Evolutionary conservation across 2,329 filamentous ascomycete genomes (phyloP).

Genomic region (Cladosporium halotolerans): DNA sequence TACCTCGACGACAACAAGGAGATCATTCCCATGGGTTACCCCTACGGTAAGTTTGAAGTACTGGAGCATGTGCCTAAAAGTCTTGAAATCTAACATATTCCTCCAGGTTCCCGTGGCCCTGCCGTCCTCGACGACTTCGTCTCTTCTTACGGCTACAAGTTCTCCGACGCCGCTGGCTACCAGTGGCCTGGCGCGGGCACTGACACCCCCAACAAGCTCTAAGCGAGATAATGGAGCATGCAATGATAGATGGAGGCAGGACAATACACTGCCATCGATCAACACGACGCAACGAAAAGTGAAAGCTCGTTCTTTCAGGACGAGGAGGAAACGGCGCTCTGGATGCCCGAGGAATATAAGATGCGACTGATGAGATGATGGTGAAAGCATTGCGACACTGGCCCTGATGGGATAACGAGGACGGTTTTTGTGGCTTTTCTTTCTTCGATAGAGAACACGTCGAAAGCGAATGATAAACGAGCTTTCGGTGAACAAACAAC

Average conservation of each 20-base stretch:
- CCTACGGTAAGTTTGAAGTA: conserved; percentile 67
- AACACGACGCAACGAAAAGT: conserved; percentile 12
- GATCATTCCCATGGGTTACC: conserved; percentile 99
- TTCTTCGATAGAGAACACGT: conserved; percentile 8
- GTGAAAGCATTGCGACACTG: conserved; percentile 6
- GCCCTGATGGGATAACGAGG: conserved; percentile 6
- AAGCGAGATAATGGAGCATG: conserved; percentile 25
- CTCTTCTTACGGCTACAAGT: conserved; percentile 96
- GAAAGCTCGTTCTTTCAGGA: conserved; percentile 4
- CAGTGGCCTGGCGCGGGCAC: conserved; percentile 74
- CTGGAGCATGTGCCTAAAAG: not conserved
- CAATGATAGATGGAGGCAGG: conserved; percentile 7
- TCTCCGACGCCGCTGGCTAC: conserved; percentile 91
- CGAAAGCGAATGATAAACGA: conserved; percentile 11
- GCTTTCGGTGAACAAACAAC: conserved; percentile 4
- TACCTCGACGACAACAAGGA: conserved; percentile 99
- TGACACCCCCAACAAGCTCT: conserved; percentile 73
- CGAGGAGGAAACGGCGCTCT: not conserved
- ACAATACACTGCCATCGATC: not conserved
- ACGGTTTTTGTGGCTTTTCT: not conserved
- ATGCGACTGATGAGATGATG: not conserved
- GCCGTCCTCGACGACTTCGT: conserved; percentile 97
- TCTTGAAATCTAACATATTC: conserved; percentile 6
- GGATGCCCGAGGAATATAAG: not conserved
- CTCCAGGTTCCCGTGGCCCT: conserved; percentile 84